phyloP scores from a whole-genome alignment of 805 yeast species.

The Schwanniomyces pseudopolymorphus region DNA sequence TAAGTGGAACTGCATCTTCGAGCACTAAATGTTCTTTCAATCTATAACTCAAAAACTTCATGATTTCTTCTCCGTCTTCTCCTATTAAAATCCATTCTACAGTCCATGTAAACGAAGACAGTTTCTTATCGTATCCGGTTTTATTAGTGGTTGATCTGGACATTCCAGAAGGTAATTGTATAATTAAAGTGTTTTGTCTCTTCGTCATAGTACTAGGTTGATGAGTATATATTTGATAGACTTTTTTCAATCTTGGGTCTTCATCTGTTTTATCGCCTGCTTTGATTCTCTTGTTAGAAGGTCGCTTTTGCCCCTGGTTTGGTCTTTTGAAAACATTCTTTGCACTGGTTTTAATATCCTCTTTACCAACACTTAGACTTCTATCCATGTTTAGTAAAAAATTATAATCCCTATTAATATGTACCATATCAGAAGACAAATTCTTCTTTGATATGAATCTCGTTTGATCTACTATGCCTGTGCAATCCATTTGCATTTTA shows the following conservation, averaged over 20 bases:
- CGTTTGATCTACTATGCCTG: conserved; percentile 65
- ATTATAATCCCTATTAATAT: conserved; percentile 82
- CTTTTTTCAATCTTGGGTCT: conserved; percentile 24
- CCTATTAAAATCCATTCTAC: conserved; percentile 63
- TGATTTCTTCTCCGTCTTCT: conserved; percentile 20
- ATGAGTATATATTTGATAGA: conserved; percentile 23
- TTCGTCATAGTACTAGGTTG: conserved; percentile 29
- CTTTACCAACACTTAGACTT: conserved; percentile 54
- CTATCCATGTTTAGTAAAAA: conserved; percentile 64
- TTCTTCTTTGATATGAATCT: conserved; percentile 51
- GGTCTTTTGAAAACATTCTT: conserved; percentile 42
- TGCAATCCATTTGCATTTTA: conserved; percentile 59
- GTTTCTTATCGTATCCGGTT: conserved; percentile 66
- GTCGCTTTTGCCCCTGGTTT: conserved; percentile 8
- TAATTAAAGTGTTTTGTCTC: conserved; percentile 67
- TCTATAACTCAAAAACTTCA: conserved; percentile 43
- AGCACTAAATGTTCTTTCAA: conserved; percentile 37
- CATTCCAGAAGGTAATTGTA: conserved; percentile 72
- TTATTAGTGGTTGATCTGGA: conserved; percentile 61
- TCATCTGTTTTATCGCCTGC: conserved; percentile 11
- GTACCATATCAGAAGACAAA: conserved; percentile 37
- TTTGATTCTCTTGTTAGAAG: conserved; percentile 19
- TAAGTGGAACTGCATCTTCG: conserved; percentile 42
- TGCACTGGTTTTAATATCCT: conserved; percentile 44
- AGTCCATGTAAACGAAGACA: conserved; percentile 71